phyloP scores from a whole-genome alignment of 805 yeast species.

The Clavispora asparagi region DNA sequence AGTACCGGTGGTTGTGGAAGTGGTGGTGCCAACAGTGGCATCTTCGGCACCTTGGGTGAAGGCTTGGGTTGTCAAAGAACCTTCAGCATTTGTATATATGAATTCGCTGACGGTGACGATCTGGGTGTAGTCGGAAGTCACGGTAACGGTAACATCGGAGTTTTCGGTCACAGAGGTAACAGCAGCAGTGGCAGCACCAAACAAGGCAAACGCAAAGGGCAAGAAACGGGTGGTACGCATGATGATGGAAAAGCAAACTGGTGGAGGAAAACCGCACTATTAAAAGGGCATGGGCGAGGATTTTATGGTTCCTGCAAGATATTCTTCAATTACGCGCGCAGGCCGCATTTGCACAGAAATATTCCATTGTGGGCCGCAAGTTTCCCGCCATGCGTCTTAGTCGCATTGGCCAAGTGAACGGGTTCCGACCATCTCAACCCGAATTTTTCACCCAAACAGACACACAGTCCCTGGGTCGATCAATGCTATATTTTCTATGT shows the following conservation, averaged over 20 bases:
- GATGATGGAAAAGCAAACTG: background rate
- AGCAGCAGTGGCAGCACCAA: background rate
- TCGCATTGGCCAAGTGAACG: too few relatives aligned
- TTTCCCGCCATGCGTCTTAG: background rate
- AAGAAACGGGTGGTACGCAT: background rate
- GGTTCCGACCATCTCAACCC: too few relatives aligned
- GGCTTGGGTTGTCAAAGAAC: slow-evolving; percentile 23
- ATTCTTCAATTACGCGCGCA: background rate
- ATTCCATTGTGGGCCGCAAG: background rate
- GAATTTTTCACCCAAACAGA: too few relatives aligned
- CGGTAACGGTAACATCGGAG: slow-evolving; percentile 11
- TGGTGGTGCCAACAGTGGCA: slow-evolving; percentile 2
- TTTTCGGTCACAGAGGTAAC: background rate
- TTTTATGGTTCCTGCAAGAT: background rate
- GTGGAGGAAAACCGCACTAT: background rate
- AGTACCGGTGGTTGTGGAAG: background rate
- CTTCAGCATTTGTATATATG: slow-evolving; percentile 25
- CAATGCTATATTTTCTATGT: too few relatives aligned
- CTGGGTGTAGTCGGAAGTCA: slow-evolving; percentile 20
- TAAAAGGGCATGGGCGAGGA: background rate
- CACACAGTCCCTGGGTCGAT: too few relatives aligned
- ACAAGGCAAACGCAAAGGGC: background rate
- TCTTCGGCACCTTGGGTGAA: slow-evolving; percentile 14
- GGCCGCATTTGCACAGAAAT: background rate
- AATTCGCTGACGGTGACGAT: slow-evolving; percentile 28